Percentiles rank a stretch among this genome's conserved stretches.
Evolutionary conservation across 805 yeast species (phyloP).

Genomic region (Ascoidea rubescens): DNA sequence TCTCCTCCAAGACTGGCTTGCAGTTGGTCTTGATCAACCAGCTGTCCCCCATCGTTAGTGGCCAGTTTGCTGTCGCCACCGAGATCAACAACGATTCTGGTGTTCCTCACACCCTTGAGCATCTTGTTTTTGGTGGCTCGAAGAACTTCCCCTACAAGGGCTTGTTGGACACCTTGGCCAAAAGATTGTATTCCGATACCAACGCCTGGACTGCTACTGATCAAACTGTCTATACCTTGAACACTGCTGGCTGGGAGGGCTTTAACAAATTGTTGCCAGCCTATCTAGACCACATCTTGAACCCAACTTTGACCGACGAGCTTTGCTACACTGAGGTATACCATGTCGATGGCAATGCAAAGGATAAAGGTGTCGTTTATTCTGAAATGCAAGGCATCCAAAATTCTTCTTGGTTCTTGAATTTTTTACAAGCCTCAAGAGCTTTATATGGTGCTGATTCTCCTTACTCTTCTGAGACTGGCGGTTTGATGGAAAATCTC

Average conservation of each 20-base stretch:
- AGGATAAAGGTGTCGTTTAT: slow-evolving; percentile 93
- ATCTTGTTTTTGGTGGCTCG: slow-evolving; percentile 89
- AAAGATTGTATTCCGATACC: slow-evolving; percentile 69
- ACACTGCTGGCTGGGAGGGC: slow-evolving; percentile 95
- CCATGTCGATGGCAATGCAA: slow-evolving; percentile 81
- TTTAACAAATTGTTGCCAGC: slow-evolving; percentile 74
- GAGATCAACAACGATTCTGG: slow-evolving; percentile 83
- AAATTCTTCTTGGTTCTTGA: slow-evolving; percentile 56
- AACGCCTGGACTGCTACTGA: slow-evolving; percentile 98
- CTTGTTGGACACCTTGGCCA: slow-evolving; percentile 73
- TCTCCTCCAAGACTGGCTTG: slow-evolving; percentile 67
- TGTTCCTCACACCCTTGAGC: slow-evolving; percentile 92
- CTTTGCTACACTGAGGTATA: slow-evolving; percentile 92
- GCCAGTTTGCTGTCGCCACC: slow-evolving; percentile 93
- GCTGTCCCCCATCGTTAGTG: slow-evolving; percentile 79
- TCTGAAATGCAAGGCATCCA: slow-evolving; percentile 95
- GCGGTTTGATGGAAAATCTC: slow-evolving; percentile 72
- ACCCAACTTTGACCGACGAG: slow-evolving; percentile 79
- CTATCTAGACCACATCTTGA: slow-evolving; percentile 73
- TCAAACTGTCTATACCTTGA: slow-evolving; percentile 84
- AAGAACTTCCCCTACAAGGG: slow-evolving; percentile 85
- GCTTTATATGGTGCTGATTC: slow-evolving; percentile 39
- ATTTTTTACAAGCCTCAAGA: slow-evolving; percentile 47
- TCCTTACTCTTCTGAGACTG: slow-evolving; percentile 89
- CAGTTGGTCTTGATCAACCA: slow-evolving; percentile 66